Percentiles rank a stretch among this genome's conserved stretches.
Conservation (phyloP, 192 early-diverging fungal genomes). For the Thamnidium elegans region DNA sequence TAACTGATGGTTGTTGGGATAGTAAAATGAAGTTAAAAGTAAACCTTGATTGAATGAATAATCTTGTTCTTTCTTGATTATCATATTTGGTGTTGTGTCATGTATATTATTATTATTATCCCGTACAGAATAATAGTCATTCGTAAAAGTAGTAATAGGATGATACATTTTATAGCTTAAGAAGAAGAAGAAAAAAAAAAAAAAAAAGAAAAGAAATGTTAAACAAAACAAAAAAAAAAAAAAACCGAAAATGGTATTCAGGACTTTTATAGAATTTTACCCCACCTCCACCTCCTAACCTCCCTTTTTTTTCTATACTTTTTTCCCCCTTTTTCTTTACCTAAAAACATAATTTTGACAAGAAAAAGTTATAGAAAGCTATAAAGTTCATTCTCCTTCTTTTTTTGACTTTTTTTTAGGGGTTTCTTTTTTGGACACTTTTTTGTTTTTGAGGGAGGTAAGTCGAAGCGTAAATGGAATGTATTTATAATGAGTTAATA, state of each 20-base stretch:
- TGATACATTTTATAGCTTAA: not conserved
- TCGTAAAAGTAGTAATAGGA: too few relatives aligned
- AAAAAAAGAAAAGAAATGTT: constrained; percentile 1
- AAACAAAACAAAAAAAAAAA: not conserved
- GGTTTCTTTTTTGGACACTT: too few relatives aligned
- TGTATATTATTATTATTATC: too few relatives aligned
- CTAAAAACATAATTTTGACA: not conserved
- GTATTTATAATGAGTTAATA: not conserved
- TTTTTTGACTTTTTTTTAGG: too few relatives aligned
- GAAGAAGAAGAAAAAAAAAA: not conserved
- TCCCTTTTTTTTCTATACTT: not conserved
- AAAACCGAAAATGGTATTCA: not conserved
- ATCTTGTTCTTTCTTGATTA: not conserved
- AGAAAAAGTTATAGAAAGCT: constrained; percentile 1
- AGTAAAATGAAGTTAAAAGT: constrained; percentile 13
- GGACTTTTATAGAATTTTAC: not conserved
- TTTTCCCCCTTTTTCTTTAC: constrained; percentile 4
- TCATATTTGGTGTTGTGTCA: not conserved
- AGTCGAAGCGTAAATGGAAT: not conserved
- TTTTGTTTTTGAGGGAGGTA: not conserved
- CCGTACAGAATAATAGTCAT: too few relatives aligned
- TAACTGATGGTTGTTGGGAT: not conserved
- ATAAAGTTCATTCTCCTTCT: not conserved
- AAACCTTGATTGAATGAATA: not conserved
- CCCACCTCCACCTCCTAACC: too few relatives aligned